Evolutionary conservation across 441 rosid genomes (phyloP).

Genomic region (Omphalea diandra): DNA sequence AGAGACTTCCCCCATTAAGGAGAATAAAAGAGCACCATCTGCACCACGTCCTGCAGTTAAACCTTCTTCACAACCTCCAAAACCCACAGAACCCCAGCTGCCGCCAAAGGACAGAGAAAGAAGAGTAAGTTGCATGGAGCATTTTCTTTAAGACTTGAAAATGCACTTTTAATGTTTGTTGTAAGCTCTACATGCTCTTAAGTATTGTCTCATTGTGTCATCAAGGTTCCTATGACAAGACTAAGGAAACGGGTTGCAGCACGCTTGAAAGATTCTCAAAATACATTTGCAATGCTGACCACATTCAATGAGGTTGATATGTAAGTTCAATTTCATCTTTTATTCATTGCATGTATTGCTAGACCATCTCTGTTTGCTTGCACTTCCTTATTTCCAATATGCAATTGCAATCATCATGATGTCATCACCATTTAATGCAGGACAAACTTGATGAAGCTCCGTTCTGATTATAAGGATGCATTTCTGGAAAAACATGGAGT

Average conservation of each 20-base stretch:
- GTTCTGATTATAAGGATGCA: constrained; percentile 93
- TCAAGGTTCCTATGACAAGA: constrained; percentile 93
- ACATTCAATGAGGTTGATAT: constrained; percentile 95
- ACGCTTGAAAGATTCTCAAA: constrained; percentile 81
- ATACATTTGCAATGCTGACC: constrained; percentile 84
- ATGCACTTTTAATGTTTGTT: neutral
- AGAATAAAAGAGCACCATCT: constrained; percentile 35
- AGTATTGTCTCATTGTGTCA: constrained; percentile 17
- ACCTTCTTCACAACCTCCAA: constrained; percentile 44
- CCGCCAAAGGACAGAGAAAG: constrained; percentile 96
- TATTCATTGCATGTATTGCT: neutral
- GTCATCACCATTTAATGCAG: constrained; percentile 31
- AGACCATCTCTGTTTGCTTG: neutral
- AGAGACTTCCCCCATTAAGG: constrained; percentile 46
- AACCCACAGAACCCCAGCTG: constrained; percentile 74
- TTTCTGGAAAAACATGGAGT: constrained; percentile 88
- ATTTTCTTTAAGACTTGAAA: constrained; percentile 1
- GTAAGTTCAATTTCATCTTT: constrained; percentile 40
- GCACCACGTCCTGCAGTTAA: constrained; percentile 29
- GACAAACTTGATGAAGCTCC: constrained; percentile 94
- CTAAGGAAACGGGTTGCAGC: constrained; percentile 81
- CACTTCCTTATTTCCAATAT: no score
- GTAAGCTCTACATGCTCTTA: neutral
- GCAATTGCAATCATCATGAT: neutral
- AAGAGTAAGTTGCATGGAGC: constrained; percentile 45